Conservation (phyloP, 169 alveolate genomes). For the Plasmodium fragile region DNA sequence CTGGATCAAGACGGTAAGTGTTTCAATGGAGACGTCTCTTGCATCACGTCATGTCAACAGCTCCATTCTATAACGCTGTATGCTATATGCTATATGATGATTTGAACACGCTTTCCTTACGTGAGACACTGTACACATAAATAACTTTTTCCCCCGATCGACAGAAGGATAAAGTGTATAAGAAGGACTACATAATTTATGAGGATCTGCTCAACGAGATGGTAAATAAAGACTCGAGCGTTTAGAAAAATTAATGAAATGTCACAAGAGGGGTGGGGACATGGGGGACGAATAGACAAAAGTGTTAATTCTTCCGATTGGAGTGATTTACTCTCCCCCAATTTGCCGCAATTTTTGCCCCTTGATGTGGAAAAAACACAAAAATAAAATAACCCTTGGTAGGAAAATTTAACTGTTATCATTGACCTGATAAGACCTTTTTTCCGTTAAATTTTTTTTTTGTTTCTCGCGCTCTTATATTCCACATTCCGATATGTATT, state of each 20-base stretch:
- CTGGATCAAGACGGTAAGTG: constrained; percentile 69
- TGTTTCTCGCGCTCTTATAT: background rate
- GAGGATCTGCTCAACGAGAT: constrained; percentile 68
- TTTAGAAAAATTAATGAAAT: background rate
- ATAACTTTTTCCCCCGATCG: background rate
- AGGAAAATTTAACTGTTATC: background rate
- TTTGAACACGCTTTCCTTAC: background rate
- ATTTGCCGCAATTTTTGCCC: background rate
- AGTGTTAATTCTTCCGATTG: background rate
- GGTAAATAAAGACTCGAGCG: constrained; percentile 47
- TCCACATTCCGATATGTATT: background rate
- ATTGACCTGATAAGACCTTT: background rate
- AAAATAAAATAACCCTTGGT: background rate
- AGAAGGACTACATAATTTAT: constrained; percentile 45
- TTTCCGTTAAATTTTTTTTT: background rate
- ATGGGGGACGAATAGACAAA: background rate
- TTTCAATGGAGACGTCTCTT: background rate
- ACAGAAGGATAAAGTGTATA: constrained; percentile 65
- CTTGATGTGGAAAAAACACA: background rate
- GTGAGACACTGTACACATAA: background rate
- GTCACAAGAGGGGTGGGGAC: background rate
- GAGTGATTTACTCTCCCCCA: background rate
- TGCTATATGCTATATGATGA: background rate
- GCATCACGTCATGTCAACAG: background rate
- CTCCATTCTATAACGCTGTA: background rate